Evolutionary conservation across 345 rosid genomes (phyloP).

Genomic region (Dipteronia dyeriana): DNA sequence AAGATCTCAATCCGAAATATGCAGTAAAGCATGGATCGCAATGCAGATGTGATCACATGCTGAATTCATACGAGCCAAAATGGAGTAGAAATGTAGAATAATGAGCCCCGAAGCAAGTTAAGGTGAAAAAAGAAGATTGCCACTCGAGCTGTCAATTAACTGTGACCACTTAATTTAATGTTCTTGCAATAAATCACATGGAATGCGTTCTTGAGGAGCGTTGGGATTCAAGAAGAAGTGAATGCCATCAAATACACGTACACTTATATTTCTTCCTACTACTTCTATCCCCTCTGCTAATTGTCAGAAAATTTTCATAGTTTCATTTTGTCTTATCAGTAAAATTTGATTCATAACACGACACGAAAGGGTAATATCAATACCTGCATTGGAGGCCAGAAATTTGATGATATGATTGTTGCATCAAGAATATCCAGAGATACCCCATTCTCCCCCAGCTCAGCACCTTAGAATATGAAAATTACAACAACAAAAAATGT

Average conservation of each 20-base stretch:
- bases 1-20: neutral
- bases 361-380: neutral
- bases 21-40: neutral
- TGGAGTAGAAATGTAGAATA: neutral
- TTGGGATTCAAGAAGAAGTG: neutral
- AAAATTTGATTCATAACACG: neutral
- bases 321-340: neutral
- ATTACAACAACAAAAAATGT: conserved; percentile 3
- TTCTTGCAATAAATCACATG: neutral
- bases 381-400: conserved; percentile 99
- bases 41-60: neutral
- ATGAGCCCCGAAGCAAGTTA: neutral
- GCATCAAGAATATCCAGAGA: conserved; percentile 71
- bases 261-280: neutral
- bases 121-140: neutral
- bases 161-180: conserved; percentile 6
- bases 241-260: neutral
- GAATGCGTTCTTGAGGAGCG: neutral
- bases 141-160: neutral
- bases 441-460: conserved; percentile 41
- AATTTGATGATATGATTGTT: conserved; percentile 86
- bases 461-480: conserved; percentile 39
- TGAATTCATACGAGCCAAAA: neutral
- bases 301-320: neutral
- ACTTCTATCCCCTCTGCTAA: neutral